Percentiles rank a stretch among this genome's conserved stretches.
Conservation (phyloP, 1,139 yeast species). For the Pichia sp. region DNA sequence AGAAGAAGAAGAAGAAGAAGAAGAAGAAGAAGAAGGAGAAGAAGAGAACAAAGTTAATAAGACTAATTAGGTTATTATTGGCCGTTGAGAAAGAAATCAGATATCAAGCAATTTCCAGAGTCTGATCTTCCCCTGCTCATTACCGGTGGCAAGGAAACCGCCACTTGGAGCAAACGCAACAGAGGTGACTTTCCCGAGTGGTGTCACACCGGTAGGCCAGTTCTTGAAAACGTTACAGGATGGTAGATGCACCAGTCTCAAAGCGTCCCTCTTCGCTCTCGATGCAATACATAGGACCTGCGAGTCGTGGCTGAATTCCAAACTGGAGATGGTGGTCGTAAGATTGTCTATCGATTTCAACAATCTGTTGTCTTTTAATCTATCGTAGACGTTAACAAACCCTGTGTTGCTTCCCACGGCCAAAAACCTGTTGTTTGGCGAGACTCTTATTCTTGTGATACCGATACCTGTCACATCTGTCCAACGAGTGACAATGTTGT, state of each 20-base stretch:
- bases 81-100: background rate
- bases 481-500: slow-evolving; percentile 65
- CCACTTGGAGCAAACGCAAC: slow-evolving; percentile 75
- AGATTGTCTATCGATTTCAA: slow-evolving; percentile 69
- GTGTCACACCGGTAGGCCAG: slow-evolving; percentile 98
- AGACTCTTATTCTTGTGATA: slow-evolving; percentile 65
- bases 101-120: slow-evolving; percentile 74
- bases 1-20: background rate
- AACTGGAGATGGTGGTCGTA: slow-evolving; percentile 71
- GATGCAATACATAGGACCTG: slow-evolving; percentile 85
- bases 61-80: too few relatives aligned
- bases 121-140: slow-evolving; percentile 85
- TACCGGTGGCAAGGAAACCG: slow-evolving; percentile 84
- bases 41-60: too few relatives aligned
- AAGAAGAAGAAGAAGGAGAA: background rate
- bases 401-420: slow-evolving; percentile 91
- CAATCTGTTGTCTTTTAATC: slow-evolving; percentile 40
- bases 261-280: slow-evolving; percentile 79
- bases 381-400: slow-evolving; percentile 81
- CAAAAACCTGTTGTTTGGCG: slow-evolving; percentile 60
- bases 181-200: slow-evolving; percentile 88
- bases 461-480: slow-evolving; percentile 84
- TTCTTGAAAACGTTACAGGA: slow-evolving; percentile 81
- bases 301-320: slow-evolving; percentile 81
- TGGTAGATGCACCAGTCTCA: slow-evolving; percentile 84